These are phyloP conservation scores for Yamadazyma nakazawae DNA, from an alignment of 805 yeast species.

Conservation along the genomic window DNA sequence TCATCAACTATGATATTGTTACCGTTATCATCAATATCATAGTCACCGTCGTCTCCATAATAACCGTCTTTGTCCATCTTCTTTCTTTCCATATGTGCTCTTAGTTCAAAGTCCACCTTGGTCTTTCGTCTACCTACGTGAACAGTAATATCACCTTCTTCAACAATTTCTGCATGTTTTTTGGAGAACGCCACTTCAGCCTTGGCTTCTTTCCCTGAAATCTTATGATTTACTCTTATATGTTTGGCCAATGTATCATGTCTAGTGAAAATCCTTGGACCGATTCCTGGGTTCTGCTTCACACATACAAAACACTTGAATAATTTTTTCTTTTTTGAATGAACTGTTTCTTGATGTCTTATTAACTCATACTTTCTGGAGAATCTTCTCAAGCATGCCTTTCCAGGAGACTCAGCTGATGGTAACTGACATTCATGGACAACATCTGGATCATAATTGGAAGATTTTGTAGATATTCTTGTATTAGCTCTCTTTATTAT, in stretches of 20 bases:
- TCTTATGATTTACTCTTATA: conserved; percentile 50
- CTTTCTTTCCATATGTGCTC: conserved; percentile 44
- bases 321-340: conserved; percentile 79
- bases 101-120: conserved; percentile 42
- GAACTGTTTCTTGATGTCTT: conserved; percentile 95
- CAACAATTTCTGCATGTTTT: conserved; percentile 46
- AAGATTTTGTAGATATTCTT: conserved; percentile 24
- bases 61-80: conserved; percentile 16
- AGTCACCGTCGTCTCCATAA: conserved; percentile 11
- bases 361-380: conserved; percentile 81
- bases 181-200: conserved; percentile 46
- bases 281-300: conserved; percentile 52
- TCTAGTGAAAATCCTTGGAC: conserved; percentile 81
- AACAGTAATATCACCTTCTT: conserved; percentile 46
- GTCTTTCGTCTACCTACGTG: conserved; percentile 46
- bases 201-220: conserved; percentile 45
- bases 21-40: conserved; percentile 1
- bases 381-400: conserved; percentile 40
- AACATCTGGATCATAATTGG: conserved; percentile 46
- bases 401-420: conserved; percentile 40
- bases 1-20: conserved; percentile 9
- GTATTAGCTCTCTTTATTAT: conserved; percentile 11
- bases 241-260: conserved; percentile 95
- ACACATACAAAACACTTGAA: conserved; percentile 88
- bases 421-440: conserved; percentile 46